phyloP scores from a whole-genome alignment of 2,329 filamentous ascomycete genomes.

The Venturia pyrina region DNA sequence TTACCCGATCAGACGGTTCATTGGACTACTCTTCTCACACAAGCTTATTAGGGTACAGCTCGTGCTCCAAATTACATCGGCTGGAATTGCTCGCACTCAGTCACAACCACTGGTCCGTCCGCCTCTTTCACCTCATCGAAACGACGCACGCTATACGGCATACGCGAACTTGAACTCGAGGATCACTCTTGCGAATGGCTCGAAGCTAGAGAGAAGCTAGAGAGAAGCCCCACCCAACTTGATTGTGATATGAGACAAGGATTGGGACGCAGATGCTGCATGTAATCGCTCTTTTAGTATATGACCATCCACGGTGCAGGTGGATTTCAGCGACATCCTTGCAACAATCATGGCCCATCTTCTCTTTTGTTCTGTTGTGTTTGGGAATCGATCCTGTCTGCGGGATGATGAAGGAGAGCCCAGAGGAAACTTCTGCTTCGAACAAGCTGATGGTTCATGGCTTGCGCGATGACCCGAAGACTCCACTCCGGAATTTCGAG shows the following conservation, averaged over 20 bases:
- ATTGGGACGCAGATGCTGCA: not conserved
- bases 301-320: not conserved
- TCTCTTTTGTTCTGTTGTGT: not conserved
- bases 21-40: not conserved
- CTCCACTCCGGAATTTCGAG: too few relatives aligned
- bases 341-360: not conserved
- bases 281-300: not conserved
- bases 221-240: not conserved
- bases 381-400: not conserved
- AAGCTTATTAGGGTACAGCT: conserved; percentile 1
- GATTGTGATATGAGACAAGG: not conserved
- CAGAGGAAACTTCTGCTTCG: too few relatives aligned
- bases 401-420: not conserved
- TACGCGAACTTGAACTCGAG: not conserved
- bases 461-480: too few relatives aligned
- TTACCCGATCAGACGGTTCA: not conserved
- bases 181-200: not conserved
- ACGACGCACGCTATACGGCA: not conserved
- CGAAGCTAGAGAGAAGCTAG: not conserved
- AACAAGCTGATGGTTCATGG: too few relatives aligned
- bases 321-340: not conserved
- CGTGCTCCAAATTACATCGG: not conserved
- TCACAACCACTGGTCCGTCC: not conserved
- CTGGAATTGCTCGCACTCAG: not conserved
- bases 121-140: not conserved